A percentile compares a stretch with the other conserved stretches of the same genome.
Evolutionary conservation across 345 rosid genomes (phyloP).

Genomic region (Abelmoschus esculentus): DNA sequence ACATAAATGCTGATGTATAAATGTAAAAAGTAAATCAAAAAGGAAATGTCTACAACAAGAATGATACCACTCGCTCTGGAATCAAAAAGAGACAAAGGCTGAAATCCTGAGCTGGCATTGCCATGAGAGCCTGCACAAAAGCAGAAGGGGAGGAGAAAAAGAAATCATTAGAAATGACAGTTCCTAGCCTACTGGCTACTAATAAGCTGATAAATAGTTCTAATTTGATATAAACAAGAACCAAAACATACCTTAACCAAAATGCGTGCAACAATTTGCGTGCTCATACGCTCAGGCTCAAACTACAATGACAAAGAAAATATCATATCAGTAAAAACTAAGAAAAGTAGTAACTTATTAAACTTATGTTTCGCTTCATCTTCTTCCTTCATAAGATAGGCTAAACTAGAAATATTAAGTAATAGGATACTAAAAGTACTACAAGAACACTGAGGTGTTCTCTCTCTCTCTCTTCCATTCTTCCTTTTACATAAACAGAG

Average conservation of each 20-base stretch:
- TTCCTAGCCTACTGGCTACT: neutral
- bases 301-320: constrained; percentile 44
- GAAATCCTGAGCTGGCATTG: constrained; percentile 95
- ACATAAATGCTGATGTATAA: neutral
- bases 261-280: constrained; percentile 67
- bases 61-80: constrained; percentile 93
- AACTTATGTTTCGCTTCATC: neutral
- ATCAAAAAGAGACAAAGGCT: constrained; percentile 94
- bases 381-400: no score
- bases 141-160: neutral
- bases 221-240: neutral
- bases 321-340: neutral
- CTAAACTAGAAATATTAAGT: neutral
- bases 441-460: no score
- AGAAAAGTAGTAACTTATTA: neutral
- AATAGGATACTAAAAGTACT: neutral
- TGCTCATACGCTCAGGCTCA: constrained; percentile 85
- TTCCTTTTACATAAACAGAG: neutral
- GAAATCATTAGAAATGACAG: constrained; percentile 8
- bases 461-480: neutral
- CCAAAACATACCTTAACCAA: constrained; percentile 57
- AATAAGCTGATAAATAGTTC: neutral
- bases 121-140: constrained; percentile 73
- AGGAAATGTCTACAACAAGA: neutral
- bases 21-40: neutral